These are phyloP conservation scores for Globisporangium emineosum DNA, from an alignment of 352 stramenopile genomes.

Conservation along the genomic window DNA sequence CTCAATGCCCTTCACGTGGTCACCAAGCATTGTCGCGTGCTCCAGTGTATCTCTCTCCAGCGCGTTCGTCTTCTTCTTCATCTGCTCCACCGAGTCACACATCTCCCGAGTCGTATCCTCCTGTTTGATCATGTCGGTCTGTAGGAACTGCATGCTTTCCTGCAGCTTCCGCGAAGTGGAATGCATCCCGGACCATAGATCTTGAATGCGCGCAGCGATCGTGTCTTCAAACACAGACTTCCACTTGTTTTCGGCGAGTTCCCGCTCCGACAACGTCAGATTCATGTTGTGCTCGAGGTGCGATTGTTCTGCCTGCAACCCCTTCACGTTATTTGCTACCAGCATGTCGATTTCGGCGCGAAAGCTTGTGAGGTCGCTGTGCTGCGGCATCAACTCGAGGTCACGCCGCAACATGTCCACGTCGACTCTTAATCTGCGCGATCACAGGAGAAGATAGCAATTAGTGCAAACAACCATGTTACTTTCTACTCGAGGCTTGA, in stretches of 20 bases:
- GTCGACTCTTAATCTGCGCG: conserved; percentile 31
- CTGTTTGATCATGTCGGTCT: conserved; percentile 47
- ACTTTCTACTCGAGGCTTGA: too few species aligned
- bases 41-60: conserved; percentile 22
- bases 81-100: conserved; percentile 23
- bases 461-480: not conserved
- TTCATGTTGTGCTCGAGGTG: conserved; percentile 34
- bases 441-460: too few species aligned
- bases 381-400: conserved; percentile 30
- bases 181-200: conserved; percentile 52
- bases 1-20: conserved; percentile 31
- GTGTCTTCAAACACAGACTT: conserved; percentile 48
- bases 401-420: conserved; percentile 37
- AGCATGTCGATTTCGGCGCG: conserved; percentile 38
- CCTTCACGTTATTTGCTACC: conserved; percentile 19
- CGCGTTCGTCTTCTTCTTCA: conserved; percentile 20
- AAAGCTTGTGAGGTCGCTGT: conserved; percentile 36
- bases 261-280: conserved; percentile 29
- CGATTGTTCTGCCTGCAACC: conserved; percentile 25
- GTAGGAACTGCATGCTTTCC: conserved; percentile 35
- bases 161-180: conserved; percentile 32
- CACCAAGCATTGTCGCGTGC: conserved; percentile 18
- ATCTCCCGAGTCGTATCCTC: conserved; percentile 37
- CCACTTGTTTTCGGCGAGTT: conserved; percentile 55
- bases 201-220: conserved; percentile 44